phyloP scores from a whole-genome alignment of 495 filamentous ascomycete species.

The Penicillium pulvis region DNA sequence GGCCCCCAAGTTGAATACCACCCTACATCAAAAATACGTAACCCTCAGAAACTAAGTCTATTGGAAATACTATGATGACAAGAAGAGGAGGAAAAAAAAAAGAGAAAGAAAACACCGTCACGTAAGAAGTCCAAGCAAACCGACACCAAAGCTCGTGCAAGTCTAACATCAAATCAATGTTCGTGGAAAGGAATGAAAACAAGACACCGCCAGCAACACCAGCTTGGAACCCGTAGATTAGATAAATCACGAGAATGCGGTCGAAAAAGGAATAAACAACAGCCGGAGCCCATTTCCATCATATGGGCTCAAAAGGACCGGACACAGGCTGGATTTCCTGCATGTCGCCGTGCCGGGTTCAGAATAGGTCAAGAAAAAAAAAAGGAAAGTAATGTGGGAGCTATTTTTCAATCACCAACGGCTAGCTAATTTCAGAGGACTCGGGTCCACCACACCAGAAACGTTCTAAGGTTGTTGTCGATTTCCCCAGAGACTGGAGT shows the following conservation, averaged over 20 bases:
- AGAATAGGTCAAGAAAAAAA: conserved; percentile 9
- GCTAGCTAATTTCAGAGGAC: background rate
- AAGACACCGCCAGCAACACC: conserved; percentile 27
- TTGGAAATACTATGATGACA: conserved; percentile 34
- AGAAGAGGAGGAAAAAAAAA: conserved; percentile 24
- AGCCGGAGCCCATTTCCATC: conserved; percentile 10
- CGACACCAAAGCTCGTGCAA: conserved; percentile 38
- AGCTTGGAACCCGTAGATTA: conserved; percentile 1
- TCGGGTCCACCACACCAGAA: background rate
- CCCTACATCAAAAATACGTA: background rate
- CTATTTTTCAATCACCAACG: background rate
- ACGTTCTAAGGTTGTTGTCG: background rate
- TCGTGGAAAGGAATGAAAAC: conserved; percentile 24
- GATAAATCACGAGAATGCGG: conserved; percentile 23
- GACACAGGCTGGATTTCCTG: conserved; percentile 39
- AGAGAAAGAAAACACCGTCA: conserved; percentile 9
- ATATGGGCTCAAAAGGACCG: conserved; percentile 12
- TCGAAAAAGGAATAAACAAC: conserved; percentile 17
- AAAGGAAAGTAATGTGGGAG: background rate
- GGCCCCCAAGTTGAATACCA: background rate
- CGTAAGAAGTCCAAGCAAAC: conserved; percentile 20
- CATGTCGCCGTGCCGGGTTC: conserved; percentile 35
- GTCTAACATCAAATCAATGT: conserved; percentile 31
- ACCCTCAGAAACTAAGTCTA: conserved; percentile 26
- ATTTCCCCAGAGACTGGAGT: background rate